Evolutionary conservation across 768 basidiomycete genomes (phyloP).

Genomic region (Megacollybia marginata): DNA sequence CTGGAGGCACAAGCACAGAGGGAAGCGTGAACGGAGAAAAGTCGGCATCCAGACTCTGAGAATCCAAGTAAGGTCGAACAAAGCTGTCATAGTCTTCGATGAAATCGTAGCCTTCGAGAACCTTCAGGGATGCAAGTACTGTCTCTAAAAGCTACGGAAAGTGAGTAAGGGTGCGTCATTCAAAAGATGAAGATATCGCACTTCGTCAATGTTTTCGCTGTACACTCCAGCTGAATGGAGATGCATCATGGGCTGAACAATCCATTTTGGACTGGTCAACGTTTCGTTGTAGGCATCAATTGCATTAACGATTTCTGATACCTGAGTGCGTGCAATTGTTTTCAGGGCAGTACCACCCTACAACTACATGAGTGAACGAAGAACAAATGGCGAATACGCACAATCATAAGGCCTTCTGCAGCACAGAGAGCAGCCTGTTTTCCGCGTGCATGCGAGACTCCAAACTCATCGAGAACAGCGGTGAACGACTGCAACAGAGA

Average conservation of each 20-base stretch:
- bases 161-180: background rate
- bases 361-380: background rate
- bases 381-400: conserved; percentile 19
- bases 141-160: conserved; percentile 55
- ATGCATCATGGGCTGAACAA: conserved; percentile 56
- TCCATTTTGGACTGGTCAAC: conserved; percentile 46
- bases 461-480: conserved; percentile 83
- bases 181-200: conserved; percentile 21
- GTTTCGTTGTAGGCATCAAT: conserved; percentile 69
- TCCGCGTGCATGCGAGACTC: conserved; percentile 78
- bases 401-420: conserved; percentile 74
- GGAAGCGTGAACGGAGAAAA: conserved; percentile 61
- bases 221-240: conserved; percentile 37
- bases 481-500: conserved; percentile 79
- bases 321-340: conserved; percentile 47
- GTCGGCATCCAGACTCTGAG: conserved; percentile 32
- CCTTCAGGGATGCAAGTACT: conserved; percentile 53
- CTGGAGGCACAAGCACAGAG: conserved; percentile 78
- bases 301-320: conserved; percentile 60
- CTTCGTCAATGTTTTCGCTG: conserved; percentile 56
- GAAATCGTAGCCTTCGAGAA: conserved; percentile 57
- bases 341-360: conserved; percentile 69
- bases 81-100: conserved; percentile 46
- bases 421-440: conserved; percentile 77
- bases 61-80: conserved; percentile 57